Conservation (phyloP, 1,284 basidiomycete genomes). For the Wallemia ichthyophaga region DNA sequence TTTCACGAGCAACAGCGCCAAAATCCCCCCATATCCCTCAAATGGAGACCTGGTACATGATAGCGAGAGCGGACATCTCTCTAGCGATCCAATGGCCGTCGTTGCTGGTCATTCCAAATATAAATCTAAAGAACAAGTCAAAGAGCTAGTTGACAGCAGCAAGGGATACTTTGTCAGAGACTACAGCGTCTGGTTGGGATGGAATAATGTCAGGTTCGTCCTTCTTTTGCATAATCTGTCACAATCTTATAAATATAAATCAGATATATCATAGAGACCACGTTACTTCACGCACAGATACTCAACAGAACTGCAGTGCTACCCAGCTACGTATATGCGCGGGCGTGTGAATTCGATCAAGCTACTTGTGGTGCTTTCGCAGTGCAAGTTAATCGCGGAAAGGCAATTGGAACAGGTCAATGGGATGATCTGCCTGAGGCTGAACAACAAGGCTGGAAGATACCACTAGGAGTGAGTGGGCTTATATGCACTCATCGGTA, state of each 20-base stretch:
- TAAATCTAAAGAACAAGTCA: background rate
- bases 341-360: conserved; percentile 8
- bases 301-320: conserved; percentile 8
- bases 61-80: background rate
- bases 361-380: background rate
- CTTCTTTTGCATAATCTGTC: background rate
- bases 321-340: conserved; percentile 7
- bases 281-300: conserved; percentile 5
- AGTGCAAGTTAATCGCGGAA: background rate
- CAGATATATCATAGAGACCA: conserved; percentile 8
- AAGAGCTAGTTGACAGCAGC: background rate
- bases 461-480: conserved; percentile 1
- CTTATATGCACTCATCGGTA: background rate
- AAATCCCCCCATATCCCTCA: too few relatives aligned
- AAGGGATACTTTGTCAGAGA: background rate
- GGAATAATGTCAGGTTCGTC: conserved; percentile 1
- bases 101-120: background rate
- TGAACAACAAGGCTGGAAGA: background rate
- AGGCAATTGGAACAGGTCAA: background rate
- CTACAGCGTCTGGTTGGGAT: background rate
- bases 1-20: background rate
- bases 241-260: too few relatives aligned
- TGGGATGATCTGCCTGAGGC: background rate
- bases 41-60: too few relatives aligned
- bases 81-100: background rate